These are phyloP conservation scores for Cercospora sp. DNA, from an alignment of 2,329 filamentous ascomycete species.

Conservation along the genomic window DNA sequence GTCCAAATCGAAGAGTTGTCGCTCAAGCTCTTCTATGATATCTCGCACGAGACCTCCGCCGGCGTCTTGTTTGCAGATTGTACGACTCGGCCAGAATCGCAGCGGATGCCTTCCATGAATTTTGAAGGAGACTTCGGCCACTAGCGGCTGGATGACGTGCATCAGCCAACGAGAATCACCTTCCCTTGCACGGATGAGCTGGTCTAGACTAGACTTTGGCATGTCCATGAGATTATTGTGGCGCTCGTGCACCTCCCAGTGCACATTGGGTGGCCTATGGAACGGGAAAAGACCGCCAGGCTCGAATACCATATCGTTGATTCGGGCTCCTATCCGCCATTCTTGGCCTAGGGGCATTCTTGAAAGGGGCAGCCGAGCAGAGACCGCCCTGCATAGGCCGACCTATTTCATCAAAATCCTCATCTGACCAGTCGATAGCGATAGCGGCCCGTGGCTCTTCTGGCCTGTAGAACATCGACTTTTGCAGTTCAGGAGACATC, in stretches of 20 bases:
- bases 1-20: not conserved
- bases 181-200: not conserved
- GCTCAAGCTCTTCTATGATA: not conserved
- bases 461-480: conserved; percentile 3
- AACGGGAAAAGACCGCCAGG: not conserved
- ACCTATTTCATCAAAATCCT: not conserved
- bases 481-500: not conserved
- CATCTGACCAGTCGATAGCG: not conserved
- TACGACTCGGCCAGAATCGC: not conserved
- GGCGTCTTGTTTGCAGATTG: not conserved
- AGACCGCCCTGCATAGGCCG: not conserved
- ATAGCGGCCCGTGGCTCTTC: not conserved
- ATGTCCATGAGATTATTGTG: not conserved
- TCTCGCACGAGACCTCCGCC: not conserved
- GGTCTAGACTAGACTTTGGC: not conserved
- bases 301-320: not conserved
- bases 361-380: not conserved
- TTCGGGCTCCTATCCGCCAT: not conserved
- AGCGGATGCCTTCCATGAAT: not conserved
- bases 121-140: not conserved
- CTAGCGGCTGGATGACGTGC: not conserved
- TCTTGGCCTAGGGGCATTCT: not conserved
- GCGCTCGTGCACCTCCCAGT: not conserved
- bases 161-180: not conserved
- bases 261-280: not conserved